Conservation (phyloP, 345 rosid genomes). For the Iberis pinnata region DNA sequence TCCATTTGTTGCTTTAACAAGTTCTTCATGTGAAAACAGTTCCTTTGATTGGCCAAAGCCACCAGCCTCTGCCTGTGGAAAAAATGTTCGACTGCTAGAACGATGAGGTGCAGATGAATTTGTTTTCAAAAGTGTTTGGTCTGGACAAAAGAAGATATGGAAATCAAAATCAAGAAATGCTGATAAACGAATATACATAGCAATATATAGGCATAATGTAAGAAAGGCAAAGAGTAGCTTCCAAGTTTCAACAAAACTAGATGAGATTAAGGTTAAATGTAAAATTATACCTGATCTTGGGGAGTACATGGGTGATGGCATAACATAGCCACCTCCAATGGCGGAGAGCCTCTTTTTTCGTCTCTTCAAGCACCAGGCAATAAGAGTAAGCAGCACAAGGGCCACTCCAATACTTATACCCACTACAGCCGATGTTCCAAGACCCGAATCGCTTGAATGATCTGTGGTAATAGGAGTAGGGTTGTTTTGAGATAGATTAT, state of each 20-base stretch:
- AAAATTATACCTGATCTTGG: slow-evolving; percentile 56
- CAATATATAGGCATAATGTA: neutral
- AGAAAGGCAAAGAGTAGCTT: no score
- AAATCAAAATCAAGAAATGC: slow-evolving; percentile 1
- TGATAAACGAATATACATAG: neutral
- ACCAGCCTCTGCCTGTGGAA: slow-evolving; percentile 49
- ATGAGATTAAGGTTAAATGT: neutral
- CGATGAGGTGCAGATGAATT: slow-evolving; percentile 64
- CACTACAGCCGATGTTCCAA: slow-evolving; percentile 38
- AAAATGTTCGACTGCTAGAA: slow-evolving; percentile 43
- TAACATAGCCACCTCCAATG: slow-evolving; percentile 49
- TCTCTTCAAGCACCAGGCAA: slow-evolving; percentile 55
- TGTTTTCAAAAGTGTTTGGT: slow-evolving; percentile 40
- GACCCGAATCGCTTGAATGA: slow-evolving; percentile 28
- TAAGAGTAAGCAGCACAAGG: slow-evolving; percentile 47
- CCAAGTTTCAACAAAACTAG: no score
- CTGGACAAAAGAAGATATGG: slow-evolving; percentile 36
- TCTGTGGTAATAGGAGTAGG: slow-evolving; percentile 28
- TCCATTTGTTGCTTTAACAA: slow-evolving; percentile 60
- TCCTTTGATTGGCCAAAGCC: slow-evolving; percentile 74
- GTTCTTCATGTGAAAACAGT: slow-evolving; percentile 65
- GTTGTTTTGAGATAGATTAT: slow-evolving; percentile 25
- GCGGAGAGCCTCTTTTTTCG: slow-evolving; percentile 41
- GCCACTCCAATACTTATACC: slow-evolving; percentile 50
- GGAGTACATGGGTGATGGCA: slow-evolving; percentile 56